These are phyloP conservation scores for Telopea speciosissima DNA, from an alignment of 177 flowering plant genomes.

Conservation along the genomic window DNA sequence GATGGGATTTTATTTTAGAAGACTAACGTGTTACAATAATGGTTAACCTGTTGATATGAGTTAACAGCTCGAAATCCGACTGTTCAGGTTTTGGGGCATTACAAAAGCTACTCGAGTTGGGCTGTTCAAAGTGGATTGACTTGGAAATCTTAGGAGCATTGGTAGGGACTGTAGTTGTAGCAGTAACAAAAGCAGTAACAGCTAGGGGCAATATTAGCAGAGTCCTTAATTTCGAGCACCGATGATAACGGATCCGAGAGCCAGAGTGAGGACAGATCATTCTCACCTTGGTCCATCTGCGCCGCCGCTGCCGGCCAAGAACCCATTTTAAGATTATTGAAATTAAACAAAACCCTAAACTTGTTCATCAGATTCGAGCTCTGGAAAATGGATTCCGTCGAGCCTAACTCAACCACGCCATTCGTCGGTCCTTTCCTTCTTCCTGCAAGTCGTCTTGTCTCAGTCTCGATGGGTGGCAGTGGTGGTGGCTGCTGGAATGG, in stretches of 20 bases:
- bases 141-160: slow-evolving; percentile 23
- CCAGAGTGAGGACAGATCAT: slow-evolving; percentile 70
- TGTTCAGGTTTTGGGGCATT: too few relatives aligned
- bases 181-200: too few relatives aligned
- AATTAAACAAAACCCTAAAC: slow-evolving; percentile 61
- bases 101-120: slow-evolving; percentile 32
- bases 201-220: slow-evolving; percentile 3
- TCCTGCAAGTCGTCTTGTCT: too few relatives aligned
- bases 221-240: slow-evolving; percentile 21
- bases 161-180: neutral
- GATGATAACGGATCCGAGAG: slow-evolving; percentile 45
- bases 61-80: too few relatives aligned
- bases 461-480: too few relatives aligned
- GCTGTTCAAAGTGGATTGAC: slow-evolving; percentile 31
- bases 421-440: too few relatives aligned
- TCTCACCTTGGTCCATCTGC: slow-evolving; percentile 37
- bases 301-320: slow-evolving; percentile 30
- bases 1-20: too few relatives aligned
- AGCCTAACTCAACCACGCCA: slow-evolving; percentile 89
- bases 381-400: slow-evolving; percentile 59
- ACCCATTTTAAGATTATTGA: slow-evolving; percentile 27
- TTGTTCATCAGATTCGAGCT: slow-evolving; percentile 70
- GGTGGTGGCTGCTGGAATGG: too few relatives aligned
- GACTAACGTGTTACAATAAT: too few relatives aligned
- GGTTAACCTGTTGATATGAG: too few relatives aligned